These are phyloP conservation scores for Aspergillus cejpii DNA, from an alignment of 2,329 filamentous ascomycete genomes.

Conservation along the genomic window DNA sequence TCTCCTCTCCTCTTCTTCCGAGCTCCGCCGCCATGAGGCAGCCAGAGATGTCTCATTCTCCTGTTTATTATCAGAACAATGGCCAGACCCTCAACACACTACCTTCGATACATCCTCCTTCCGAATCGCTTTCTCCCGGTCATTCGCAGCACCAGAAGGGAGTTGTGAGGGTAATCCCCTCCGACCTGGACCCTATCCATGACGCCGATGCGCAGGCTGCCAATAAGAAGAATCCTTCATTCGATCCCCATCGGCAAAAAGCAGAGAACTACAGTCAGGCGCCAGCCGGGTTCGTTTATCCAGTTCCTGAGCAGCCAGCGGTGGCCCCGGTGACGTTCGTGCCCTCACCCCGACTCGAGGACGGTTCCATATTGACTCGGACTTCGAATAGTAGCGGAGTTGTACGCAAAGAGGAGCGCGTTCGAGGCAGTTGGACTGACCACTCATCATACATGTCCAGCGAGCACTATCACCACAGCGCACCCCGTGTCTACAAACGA, in stretches of 20 bases:
- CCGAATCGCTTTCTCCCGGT: conserved; percentile 11
- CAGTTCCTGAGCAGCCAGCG: conserved; percentile 12
- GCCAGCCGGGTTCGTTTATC: conserved; percentile 17
- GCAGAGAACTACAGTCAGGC: conserved; percentile 5
- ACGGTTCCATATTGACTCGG: conserved; percentile 19
- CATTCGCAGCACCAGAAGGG: conserved; percentile 4
- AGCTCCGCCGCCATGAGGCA: conserved; percentile 24
- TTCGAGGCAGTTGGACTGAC: conserved; percentile 29
- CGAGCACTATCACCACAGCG: conserved; percentile 21
- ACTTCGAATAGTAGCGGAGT: conserved; percentile 24
- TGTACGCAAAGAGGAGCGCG: conserved; percentile 27
- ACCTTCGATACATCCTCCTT: conserved; percentile 12
- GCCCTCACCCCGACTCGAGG: conserved; percentile 18
- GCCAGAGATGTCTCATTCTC: conserved; percentile 34
- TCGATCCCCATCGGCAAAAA: conserved; percentile 11
- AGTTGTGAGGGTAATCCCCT: conserved; percentile 10
- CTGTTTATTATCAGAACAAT: conserved; percentile 30
- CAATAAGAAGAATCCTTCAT: conserved; percentile 20
- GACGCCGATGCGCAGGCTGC: conserved; percentile 19
- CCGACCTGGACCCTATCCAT: conserved; percentile 17
- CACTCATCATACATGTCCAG: conserved; percentile 33
- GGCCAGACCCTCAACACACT: conserved; percentile 20
- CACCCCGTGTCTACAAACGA: conserved; percentile 24
- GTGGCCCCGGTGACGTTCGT: conserved; percentile 20
- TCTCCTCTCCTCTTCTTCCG: conserved; percentile 8